A percentile compares a stretch with the other conserved stretches of the same genome.
Conservation (phyloP, 495 filamentous ascomycete species). For the Podospora australis region DNA sequence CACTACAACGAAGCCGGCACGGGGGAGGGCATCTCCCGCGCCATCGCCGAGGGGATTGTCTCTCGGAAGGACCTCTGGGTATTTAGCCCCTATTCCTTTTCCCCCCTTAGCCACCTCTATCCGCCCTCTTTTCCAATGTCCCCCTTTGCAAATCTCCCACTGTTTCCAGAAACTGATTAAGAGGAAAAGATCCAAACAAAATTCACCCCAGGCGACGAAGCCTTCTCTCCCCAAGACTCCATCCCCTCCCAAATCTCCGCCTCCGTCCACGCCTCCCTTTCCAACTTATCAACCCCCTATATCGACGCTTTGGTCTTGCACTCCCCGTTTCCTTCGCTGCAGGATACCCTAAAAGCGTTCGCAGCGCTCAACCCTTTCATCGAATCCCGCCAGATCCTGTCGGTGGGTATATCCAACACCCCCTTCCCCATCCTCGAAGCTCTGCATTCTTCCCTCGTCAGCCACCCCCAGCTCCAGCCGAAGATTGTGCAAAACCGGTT, state of each 20-base stretch:
- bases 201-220: conserved; percentile 58
- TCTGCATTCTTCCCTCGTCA: conserved; percentile 23
- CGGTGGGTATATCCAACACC: conserved; percentile 70
- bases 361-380: conserved; percentile 56
- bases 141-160: not conserved
- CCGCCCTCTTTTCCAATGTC: conserved; percentile 4
- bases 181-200: conserved; percentile 72
- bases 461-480: conserved; percentile 8
- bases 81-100: not conserved
- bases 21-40: conserved; percentile 55
- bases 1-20: conserved; percentile 75
- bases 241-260: conserved; percentile 49
- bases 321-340: conserved; percentile 52
- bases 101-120: conserved; percentile 2
- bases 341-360: conserved; percentile 62
- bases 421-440: conserved; percentile 45
- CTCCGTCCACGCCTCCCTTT: conserved; percentile 61
- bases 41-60: conserved; percentile 51
- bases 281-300: conserved; percentile 56
- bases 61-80: conserved; percentile 52
- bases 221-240: conserved; percentile 55
- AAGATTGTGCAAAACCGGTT: conserved; percentile 70
- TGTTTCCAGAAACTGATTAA: not conserved
- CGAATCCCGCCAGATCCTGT: conserved; percentile 47
- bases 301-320: conserved; percentile 71